Base-by-base conservation (phyloP, 805 yeast genomes). In the Starmerella bombi region DNA sequence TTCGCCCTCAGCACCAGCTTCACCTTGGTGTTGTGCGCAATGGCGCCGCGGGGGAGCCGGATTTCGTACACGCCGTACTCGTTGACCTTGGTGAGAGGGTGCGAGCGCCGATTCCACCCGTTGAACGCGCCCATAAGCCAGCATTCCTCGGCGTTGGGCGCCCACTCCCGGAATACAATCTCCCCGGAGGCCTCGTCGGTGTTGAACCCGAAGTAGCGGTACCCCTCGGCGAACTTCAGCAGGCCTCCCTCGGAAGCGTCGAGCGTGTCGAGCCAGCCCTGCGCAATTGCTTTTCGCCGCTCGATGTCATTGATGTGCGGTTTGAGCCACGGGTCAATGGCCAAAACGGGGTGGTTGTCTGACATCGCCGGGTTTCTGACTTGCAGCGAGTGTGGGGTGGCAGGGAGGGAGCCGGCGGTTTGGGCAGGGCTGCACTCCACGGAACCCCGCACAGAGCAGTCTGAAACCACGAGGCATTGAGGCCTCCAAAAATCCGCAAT, bases 81-180 rank as follows among this genome's bases (percentile, higher is more conserved):
- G 54, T 81, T 79, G 23, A 43, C 52, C 52, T 65, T 72, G 5
- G 46, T 46, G 72, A 88, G 64, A 34, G 65, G 65, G 55, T 80
- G 74, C 4, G 67, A 46, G 4, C 61, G 60, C 28, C 71, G 66
- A 50, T 75, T 65, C 98, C 98, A 88, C 46, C 67, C 56, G 60
- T 88, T 88, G 69, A 91, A 88, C 38, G 88, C 97, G 14, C 98
- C 98, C 42, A 82, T 78, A n/a, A 88, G 58, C 40, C 75, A 70
- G 2, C 91, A 95, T 34, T 58, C 64, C 3, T 53, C 54, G 1
- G 94, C 97, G 54, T 83, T 79, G 5, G 97, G 98, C 1, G 93
- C 85, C 76, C 94, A 88, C 60, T 88, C 94, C 20, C 72, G 67
- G 54, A 80, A 80, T 2, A 62, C 58, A 37, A 86, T 72, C 5